Conservation (phyloP, 768 basidiomycete genomes). For the Trametes punicea region DNA sequence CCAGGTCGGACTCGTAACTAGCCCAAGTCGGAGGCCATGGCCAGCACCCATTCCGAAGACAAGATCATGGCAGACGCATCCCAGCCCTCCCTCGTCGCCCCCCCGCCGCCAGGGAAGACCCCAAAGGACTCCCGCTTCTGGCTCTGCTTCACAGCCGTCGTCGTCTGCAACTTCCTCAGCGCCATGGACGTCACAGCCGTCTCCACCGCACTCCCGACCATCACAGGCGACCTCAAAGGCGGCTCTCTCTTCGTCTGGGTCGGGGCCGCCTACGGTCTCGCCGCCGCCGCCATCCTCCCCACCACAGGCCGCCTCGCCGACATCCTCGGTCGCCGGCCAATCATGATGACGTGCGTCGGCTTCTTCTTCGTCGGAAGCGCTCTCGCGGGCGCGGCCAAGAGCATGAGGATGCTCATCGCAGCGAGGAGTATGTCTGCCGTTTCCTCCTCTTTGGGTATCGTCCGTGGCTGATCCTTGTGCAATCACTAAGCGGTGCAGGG, state of each 20-base stretch:
- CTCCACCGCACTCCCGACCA: slow-evolving; percentile 7
- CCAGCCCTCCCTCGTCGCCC: not conserved
- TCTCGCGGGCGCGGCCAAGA: slow-evolving; percentile 37
- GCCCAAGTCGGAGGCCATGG: no score
- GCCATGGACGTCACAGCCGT: slow-evolving; percentile 16
- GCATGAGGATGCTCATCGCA: slow-evolving; percentile 40
- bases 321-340: slow-evolving; percentile 33
- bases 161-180: slow-evolving; percentile 13
- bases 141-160: slow-evolving; percentile 11
- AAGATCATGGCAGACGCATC: not conserved
- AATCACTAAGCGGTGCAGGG: slow-evolving; percentile 30
- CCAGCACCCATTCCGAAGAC: not conserved
- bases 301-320: slow-evolving; percentile 18
- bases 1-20: no score
- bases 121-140: slow-evolving; percentile 6
- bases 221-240: slow-evolving; percentile 14
- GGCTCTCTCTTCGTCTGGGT: slow-evolving; percentile 25
- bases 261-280: slow-evolving; percentile 34
- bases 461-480: not conserved
- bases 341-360: slow-evolving; percentile 29
- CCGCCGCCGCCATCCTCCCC: slow-evolving; percentile 35
- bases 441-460: not conserved
- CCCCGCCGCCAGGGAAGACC: not conserved
- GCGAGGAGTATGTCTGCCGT: slow-evolving; percentile 26
- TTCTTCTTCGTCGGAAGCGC: slow-evolving; percentile 41